Conservation (phyloP, 164 flowering plant species). For the Malania oleifera region DNA sequence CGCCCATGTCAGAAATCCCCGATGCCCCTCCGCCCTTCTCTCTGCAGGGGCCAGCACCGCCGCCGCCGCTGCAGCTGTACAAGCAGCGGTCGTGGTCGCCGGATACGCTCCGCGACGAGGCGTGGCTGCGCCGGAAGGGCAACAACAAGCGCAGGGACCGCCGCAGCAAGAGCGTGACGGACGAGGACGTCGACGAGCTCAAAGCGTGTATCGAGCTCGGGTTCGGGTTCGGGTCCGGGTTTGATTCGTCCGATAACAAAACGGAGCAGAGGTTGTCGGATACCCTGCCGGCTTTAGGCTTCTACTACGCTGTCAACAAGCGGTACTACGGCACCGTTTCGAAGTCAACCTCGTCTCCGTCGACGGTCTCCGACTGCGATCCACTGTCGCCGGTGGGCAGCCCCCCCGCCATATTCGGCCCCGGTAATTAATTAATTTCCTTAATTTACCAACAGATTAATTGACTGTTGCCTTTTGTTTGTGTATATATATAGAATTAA, state of each 20-base stretch:
- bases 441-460: neutral
- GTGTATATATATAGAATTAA: too few species aligned
- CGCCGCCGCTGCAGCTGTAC: conserved; percentile 24
- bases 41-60: conserved; percentile 1
- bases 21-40: conserved; percentile 9
- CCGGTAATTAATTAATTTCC: conserved; percentile 26
- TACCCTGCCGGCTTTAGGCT: conserved; percentile 65
- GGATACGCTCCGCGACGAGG: conserved; percentile 48
- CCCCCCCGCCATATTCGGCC: conserved; percentile 34
- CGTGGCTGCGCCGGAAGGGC: conserved; percentile 54
- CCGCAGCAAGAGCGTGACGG: conserved; percentile 61
- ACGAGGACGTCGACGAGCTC: conserved; percentile 80
- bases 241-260: conserved; percentile 45
- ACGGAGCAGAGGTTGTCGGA: conserved; percentile 43
- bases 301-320: conserved; percentile 62
- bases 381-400: conserved; percentile 24
- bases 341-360: conserved; percentile 22
- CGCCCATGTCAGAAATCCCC: conserved; percentile 11
- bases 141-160: conserved; percentile 4
- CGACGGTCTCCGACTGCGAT: conserved; percentile 23
- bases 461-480: neutral
- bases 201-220: conserved; percentile 79
- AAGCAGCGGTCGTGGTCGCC: conserved; percentile 75
- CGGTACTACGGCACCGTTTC: conserved; percentile 41
- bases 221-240: conserved; percentile 64